A percentile compares a stretch with the other conserved stretches of the same genome.
Conservation (phyloP, 257 asterid genomes). For the Haberlea rhodopensis region DNA sequence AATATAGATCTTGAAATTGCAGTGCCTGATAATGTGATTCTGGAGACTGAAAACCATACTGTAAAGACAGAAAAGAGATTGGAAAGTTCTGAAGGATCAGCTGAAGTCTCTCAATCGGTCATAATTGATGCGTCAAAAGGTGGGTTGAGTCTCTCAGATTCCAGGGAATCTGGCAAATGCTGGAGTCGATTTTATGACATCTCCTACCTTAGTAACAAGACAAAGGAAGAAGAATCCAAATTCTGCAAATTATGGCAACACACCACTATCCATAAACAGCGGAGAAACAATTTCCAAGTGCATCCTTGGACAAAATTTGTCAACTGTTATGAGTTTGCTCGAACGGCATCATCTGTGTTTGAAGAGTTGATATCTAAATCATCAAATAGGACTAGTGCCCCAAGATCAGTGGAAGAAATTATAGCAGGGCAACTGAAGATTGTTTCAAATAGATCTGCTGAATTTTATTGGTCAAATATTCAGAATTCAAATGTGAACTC, state of each 20-base stretch:
- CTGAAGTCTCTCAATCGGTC: slow-evolving; percentile 21
- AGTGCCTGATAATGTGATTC: slow-evolving; percentile 26
- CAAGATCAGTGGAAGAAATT: slow-evolving; percentile 18
- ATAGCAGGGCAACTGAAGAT: slow-evolving; percentile 68
- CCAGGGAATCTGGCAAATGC: slow-evolving; percentile 32
- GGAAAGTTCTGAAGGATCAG: slow-evolving; percentile 73
- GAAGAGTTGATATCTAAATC: slow-evolving; percentile 53
- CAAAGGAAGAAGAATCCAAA: slow-evolving; percentile 31
- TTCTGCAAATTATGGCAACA: slow-evolving; percentile 28
- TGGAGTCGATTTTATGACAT: slow-evolving; percentile 28
- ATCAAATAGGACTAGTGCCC: slow-evolving; percentile 43
- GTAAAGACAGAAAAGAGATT: slow-evolving; percentile 43
- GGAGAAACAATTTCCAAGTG: slow-evolving; percentile 31
- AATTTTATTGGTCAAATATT: slow-evolving; percentile 70
- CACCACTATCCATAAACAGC: slow-evolving; percentile 21
- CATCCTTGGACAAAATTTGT: slow-evolving; percentile 38
- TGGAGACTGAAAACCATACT: slow-evolving; percentile 38
- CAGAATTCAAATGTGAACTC: slow-evolving; percentile 31
- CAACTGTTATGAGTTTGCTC: slow-evolving; percentile 74
- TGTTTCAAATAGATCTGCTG: slow-evolving; percentile 51
- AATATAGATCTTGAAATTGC: slow-evolving; percentile 42
- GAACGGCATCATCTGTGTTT: slow-evolving; percentile 50
- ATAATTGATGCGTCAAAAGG: slow-evolving; percentile 28
- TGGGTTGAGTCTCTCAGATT: slow-evolving; percentile 31
- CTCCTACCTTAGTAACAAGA: slow-evolving; percentile 29